These are phyloP conservation scores for Coprinopsis sp. DNA, from an alignment of 768 basidiomycete genomes.

Conservation along the genomic window DNA sequence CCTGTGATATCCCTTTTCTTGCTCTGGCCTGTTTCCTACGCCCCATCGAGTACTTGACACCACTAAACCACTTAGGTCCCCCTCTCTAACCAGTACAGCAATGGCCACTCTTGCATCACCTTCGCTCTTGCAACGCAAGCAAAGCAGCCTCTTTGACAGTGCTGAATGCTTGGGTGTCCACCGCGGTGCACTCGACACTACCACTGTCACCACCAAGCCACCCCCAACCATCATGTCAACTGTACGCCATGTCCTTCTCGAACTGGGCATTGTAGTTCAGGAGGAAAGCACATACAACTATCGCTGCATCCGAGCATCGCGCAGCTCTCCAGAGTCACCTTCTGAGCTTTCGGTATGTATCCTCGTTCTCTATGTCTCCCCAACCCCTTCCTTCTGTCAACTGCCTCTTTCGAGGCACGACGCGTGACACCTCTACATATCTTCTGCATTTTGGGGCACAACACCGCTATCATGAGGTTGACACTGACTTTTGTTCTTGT, in stretches of 20 bases:
- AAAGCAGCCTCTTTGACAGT: conserved; percentile 3
- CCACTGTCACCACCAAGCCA: conserved; percentile 69
- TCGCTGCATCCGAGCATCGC: conserved; percentile 65
- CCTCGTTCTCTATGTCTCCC: neutral
- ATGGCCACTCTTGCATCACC: neutral
- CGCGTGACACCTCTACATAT: neutral
- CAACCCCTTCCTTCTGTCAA: neutral
- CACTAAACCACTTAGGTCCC: too few relatives aligned
- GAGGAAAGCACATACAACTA: conserved; percentile 80
- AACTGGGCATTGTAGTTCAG: conserved; percentile 80
- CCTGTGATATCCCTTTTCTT: too few relatives aligned
- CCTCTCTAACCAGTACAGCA: too few relatives aligned
- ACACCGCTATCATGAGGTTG: too few relatives aligned
- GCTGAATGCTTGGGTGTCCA: conserved; percentile 37
- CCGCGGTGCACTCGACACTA: conserved; percentile 85
- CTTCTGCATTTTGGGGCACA: neutral
- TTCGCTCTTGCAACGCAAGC: neutral
- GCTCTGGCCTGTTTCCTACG: too few relatives aligned
- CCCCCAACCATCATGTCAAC: conserved; percentile 77
- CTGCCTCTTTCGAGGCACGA: neutral
- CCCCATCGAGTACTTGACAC: too few relatives aligned
- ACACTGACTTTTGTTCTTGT: neutral
- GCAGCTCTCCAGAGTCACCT: conserved; percentile 1
- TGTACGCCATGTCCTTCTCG: conserved; percentile 60
- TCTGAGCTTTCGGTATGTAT: conserved; percentile 1